phyloP scores from a whole-genome alignment of 148 eudicot genomes.

The Pharnaceum exiguum region DNA sequence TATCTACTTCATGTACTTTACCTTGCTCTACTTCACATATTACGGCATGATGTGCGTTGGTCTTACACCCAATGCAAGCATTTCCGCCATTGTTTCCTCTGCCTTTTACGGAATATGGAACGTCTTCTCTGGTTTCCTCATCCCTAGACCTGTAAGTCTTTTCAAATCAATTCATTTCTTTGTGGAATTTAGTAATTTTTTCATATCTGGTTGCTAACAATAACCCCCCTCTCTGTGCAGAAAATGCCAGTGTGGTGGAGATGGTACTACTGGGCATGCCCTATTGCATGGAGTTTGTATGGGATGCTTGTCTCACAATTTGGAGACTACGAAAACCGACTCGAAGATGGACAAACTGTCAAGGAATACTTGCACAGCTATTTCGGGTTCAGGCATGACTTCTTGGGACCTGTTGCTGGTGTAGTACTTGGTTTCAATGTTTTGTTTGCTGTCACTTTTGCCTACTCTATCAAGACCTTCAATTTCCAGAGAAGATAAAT shows the following conservation, averaged over 20 bases:
- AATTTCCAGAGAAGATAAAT: slow-evolving; percentile 54
- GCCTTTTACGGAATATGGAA: slow-evolving; percentile 52
- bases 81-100: slow-evolving; percentile 55
- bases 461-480: slow-evolving; percentile 44
- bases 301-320: slow-evolving; percentile 59
- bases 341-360: slow-evolving; percentile 30
- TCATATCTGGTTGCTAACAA: not conserved
- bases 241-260: slow-evolving; percentile 76
- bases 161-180: not conserved
- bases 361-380: slow-evolving; percentile 30
- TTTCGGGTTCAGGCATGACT: slow-evolving; percentile 43
- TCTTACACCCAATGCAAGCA: slow-evolving; percentile 50
- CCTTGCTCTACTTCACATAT: slow-evolving; percentile 57
- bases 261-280: slow-evolving; percentile 62
- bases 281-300: slow-evolving; percentile 57
- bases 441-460: slow-evolving; percentile 44
- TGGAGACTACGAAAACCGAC: slow-evolving; percentile 29
- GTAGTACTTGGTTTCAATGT: slow-evolving; percentile 36
- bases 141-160: slow-evolving; percentile 41
- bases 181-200: not conserved
- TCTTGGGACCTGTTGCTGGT: slow-evolving; percentile 40
- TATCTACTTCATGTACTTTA: slow-evolving; percentile 60
- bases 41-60: slow-evolving; percentile 76
- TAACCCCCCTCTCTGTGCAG: slow-evolving; percentile 38
- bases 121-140: slow-evolving; percentile 39